Base-by-base conservation (phyloP, 345 rosid genomes). In the Moricandia arvensis region DNA sequence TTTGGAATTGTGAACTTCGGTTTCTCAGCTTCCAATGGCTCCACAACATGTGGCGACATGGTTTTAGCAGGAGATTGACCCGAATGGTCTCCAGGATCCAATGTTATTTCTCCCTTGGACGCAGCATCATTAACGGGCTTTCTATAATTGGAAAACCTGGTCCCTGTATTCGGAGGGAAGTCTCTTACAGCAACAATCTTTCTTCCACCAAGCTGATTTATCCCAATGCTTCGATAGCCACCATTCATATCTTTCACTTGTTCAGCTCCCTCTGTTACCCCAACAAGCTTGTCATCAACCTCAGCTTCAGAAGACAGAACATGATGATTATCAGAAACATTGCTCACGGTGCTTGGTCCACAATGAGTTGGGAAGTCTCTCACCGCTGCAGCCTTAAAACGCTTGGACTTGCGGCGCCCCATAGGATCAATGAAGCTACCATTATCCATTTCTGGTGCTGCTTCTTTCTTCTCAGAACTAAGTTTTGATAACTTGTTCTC, bases 341-440 rank as follows among this genome's bases (percentile, higher is more conserved):
- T 29, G 31, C 0, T 49, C 21, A 51, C 41, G 4, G 30, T 58
- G 59, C 33, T 4, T 18, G 70, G 71, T 41, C 89, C 89, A 76
- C 82, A 90, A 1, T 82, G 87, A 13, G 80, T 75, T 0, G 96
- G 88, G 34, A 80, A 88, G 66, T 87, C 85, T 12, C 90, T 82
- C 68, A 73, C 21, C 3, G 85, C 91, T 43, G 72, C 82, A 81
- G 83, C 81, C 66, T 38, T 79, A 35, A 81, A 80, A 17, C 70
- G 77, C 86, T 83, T 91, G 68, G 61, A 71, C 81, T 78, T 87
- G 29, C 79, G 74, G 16, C 11, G 63, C 53, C 63, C 71, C 10
- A 21, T 8, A 11, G 11, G 63, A 53, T 69, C 66, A 33, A 43
- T 62, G 69, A 68, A 67, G 54, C 70, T 55, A 69, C 77, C 87